Evolutionary conservation across 2,329 filamentous ascomycete genomes (phyloP), one percentile per base, ranked within the genome.

Genomic region (Cladophialophora chaetospira): DNA sequence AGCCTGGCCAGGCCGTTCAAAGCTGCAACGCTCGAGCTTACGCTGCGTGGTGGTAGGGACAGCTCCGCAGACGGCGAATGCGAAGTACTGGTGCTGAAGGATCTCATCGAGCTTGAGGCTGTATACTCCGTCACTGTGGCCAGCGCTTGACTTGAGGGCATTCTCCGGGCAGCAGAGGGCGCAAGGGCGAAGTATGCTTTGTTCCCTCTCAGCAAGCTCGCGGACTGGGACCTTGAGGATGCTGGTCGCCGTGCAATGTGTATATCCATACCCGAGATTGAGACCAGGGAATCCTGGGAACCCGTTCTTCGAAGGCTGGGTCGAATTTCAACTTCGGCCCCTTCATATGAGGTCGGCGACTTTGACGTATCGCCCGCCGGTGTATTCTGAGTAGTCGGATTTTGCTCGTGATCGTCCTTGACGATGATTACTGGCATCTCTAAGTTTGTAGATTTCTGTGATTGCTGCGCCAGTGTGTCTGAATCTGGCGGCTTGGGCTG

Each of bases 201-300:
- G 23, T 60, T 64, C 9, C 60, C 60, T 33, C 49, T 60, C 17
- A 65, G 46, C 1, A 62, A 29, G 40, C 43, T 60, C 3, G 56
- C 53, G 4, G 57, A 53, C 15, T 54, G 61, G 60, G 76, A 76
- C 15, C 86, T 83, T 57, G 94, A 81, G 66, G 95, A 89, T 29
- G 88, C 89, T 0, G 90, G 89, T 3, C 88, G 83, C 1, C 82
- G 80, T 66, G 87, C 86, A 3, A 95, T 91, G 70, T 96, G 91
- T 47, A 96, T 95, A 69, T 97, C 93, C 70, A 96, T 87, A 2
- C 91, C 91, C 0, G 87, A 84, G 1, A 96, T 82, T 0, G 92
- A 97, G 64, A 97, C 82, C 60, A 97, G 86, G 15, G 90, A 96
- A 70, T 97, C 92, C 65, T 96, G 91, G 1, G 92, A 96, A 1